Base-by-base conservation (phyloP, 208 protist genomes). In the Trypanosoma platydactyli region DNA sequence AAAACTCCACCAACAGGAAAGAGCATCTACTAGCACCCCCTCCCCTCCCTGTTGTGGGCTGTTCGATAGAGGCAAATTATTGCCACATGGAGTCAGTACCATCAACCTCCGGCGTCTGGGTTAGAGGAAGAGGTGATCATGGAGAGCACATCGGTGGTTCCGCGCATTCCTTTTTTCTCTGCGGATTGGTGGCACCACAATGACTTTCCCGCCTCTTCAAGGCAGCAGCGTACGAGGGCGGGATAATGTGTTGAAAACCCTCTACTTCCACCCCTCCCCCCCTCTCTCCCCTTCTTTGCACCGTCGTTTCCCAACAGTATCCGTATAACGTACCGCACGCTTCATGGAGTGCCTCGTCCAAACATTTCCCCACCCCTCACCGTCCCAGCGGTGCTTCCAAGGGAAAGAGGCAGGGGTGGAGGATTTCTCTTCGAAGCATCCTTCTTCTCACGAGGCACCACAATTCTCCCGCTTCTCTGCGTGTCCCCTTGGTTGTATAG, bases 1-100 rank as follows among this genome's bases (percentile, higher is more conserved):
- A 91, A 56, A 27, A 93, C 86, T 41, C 84, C 80, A 44, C 88
- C 86, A 38, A 91, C 81, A 35, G 64, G 77, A 25, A 81, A 72
- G 4, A 79, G 65, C 0, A 61, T 68, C 68, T 82, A 76, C 54
- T 83, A 70, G 20, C 83, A 70, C 79, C 96, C 88, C 29, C 80
- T 59, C 70, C 98, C 95, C 29, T n/a, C n/a, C n/a, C n/a, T 9
- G 33, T 38, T 38, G 33, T 38, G 91, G 52, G 33, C 92, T 81
- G 42, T 89, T 77, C 13, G 68, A 20, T 1, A 91, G n/a, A 44
- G 81, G 49, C 20, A 78, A 57, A 1, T 79, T 70, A 61, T 15
- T 4, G 30, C 29, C 42, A 5, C 54, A 50, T 12, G 25, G 44
- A 6, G 20, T 18, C n/a, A 60, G 55, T 6, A 54, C 60, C 20